These are phyloP conservation scores for Dioscorea zingiberensis DNA, from an alignment of 106 monocot species.

Conservation along the genomic window DNA sequence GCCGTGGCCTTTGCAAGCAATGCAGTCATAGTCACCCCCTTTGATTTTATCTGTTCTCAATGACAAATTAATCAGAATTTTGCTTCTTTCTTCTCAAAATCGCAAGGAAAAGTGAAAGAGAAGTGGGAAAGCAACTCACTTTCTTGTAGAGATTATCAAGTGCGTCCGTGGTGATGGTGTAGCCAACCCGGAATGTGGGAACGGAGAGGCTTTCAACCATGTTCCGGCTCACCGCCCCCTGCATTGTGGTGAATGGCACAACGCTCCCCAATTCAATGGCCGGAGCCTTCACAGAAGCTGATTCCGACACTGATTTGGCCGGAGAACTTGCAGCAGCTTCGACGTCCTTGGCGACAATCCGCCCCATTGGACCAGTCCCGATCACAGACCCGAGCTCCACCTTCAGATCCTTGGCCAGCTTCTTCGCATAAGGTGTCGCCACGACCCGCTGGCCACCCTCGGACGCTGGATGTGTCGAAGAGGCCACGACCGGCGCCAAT, in stretches of 20 bases:
- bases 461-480: slow-evolving; percentile 39
- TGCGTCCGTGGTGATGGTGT: slow-evolving; percentile 76
- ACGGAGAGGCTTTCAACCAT: slow-evolving; percentile 86
- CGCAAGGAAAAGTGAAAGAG: no score
- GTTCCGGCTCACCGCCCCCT: slow-evolving; percentile 80
- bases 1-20: slow-evolving; percentile 86
- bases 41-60: slow-evolving; percentile 66
- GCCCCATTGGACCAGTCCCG: slow-evolving; percentile 76
- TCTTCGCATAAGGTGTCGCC: slow-evolving; percentile 86
- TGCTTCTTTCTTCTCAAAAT: no score
- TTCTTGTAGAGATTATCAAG: slow-evolving; percentile 85
- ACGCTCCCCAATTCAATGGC: slow-evolving; percentile 41
- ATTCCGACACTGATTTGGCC: not conserved
- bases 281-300: slow-evolving; percentile 8
- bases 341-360: slow-evolving; percentile 94
- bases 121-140: slow-evolving; percentile 26
- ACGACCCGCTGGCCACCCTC: slow-evolving; percentile 53
- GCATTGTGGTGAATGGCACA: slow-evolving; percentile 88
- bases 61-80: slow-evolving; percentile 1
- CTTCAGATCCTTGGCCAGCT: slow-evolving; percentile 82
- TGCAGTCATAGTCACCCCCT: slow-evolving; percentile 95
- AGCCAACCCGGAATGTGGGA: slow-evolving; percentile 89
- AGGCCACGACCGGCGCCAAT: not conserved
- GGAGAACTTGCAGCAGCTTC: slow-evolving; percentile 37
- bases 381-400: slow-evolving; percentile 43